phyloP scores from a whole-genome alignment of 805 yeast species.

The Saccharomycopsis malanga region DNA sequence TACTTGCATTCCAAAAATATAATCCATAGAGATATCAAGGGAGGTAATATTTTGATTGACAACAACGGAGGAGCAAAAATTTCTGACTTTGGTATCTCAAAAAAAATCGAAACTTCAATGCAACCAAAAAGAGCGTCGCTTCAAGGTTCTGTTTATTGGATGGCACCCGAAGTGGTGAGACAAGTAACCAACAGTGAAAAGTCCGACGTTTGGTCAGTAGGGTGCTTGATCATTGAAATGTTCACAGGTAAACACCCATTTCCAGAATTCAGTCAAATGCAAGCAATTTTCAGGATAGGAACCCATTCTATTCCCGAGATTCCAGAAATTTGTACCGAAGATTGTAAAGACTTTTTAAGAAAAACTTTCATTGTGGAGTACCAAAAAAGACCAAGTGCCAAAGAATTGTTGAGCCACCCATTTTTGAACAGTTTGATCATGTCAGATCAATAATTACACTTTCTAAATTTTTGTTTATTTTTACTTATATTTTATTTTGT shows the following conservation, averaged over 20 bases:
- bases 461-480: too few species aligned
- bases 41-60: slow-evolving; percentile 55
- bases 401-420: slow-evolving; percentile 57
- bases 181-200: slow-evolving; percentile 86
- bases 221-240: slow-evolving; percentile 91
- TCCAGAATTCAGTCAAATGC: slow-evolving; percentile 93
- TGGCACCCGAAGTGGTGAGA: slow-evolving; percentile 98
- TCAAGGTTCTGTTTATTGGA: slow-evolving; percentile 92
- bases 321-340: slow-evolving; percentile 62
- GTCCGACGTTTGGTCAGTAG: slow-evolving; percentile 97
- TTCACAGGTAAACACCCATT: slow-evolving; percentile 94
- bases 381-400: slow-evolving; percentile 65
- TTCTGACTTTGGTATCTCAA: slow-evolving; percentile 62
- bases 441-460: slow-evolving; percentile 7
- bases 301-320: slow-evolving; percentile 73
- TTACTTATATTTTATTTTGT: too few species aligned
- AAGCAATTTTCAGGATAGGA: slow-evolving; percentile 92
- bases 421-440: slow-evolving; percentile 34
- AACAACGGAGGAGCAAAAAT: slow-evolving; percentile 56
- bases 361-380: slow-evolving; percentile 72
- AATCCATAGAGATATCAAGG: slow-evolving; percentile 58
- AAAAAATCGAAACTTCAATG: slow-evolving; percentile 28
- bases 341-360: slow-evolving; percentile 56
- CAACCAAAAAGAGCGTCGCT: slow-evolving; percentile 39
- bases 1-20: slow-evolving; percentile 52